Evolutionary conservation across 306 rosid genomes (phyloP).

Genomic region (Rubus parviflorus): DNA sequence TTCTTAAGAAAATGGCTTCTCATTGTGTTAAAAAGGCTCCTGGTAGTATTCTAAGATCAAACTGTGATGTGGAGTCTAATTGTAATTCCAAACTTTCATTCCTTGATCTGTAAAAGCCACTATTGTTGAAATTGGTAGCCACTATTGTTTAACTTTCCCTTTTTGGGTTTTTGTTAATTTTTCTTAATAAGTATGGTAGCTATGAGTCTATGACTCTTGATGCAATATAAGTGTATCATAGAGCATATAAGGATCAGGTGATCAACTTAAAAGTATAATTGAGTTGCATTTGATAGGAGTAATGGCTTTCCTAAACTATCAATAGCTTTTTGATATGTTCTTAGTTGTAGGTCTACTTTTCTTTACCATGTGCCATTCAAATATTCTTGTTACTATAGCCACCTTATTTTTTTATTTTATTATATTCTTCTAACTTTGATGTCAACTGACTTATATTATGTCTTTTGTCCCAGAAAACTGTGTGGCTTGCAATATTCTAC

Average conservation of each 20-base stretch:
- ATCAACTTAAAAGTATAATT: neutral
- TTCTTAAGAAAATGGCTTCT: neutral
- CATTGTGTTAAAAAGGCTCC: neutral
- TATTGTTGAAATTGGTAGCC: too few species aligned
- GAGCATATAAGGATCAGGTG: neutral
- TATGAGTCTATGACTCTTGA: neutral
- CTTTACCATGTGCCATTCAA: neutral
- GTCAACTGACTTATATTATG: constrained; percentile 14
- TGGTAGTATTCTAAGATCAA: neutral
- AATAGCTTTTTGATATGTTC: neutral
- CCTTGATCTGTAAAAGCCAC: too few species aligned
- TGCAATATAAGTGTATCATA: neutral
- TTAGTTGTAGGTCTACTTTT: neutral
- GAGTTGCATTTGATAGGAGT: neutral
- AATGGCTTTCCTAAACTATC: neutral
- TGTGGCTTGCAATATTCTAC: constrained; percentile 72
- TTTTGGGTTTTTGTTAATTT: neutral
- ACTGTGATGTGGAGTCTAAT: neutral
- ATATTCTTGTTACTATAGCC: neutral
- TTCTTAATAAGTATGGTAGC: neutral
- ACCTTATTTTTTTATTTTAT: neutral
- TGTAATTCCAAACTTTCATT: neutral
- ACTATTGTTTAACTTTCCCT: too few species aligned
- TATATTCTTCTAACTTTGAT: neutral
- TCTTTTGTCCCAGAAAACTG: constrained; percentile 61